A percentile compares a stretch with the other conserved stretches of the same genome.
Conservation (phyloP, 306 rosid genomes). For the Ormosia emarginata region DNA sequence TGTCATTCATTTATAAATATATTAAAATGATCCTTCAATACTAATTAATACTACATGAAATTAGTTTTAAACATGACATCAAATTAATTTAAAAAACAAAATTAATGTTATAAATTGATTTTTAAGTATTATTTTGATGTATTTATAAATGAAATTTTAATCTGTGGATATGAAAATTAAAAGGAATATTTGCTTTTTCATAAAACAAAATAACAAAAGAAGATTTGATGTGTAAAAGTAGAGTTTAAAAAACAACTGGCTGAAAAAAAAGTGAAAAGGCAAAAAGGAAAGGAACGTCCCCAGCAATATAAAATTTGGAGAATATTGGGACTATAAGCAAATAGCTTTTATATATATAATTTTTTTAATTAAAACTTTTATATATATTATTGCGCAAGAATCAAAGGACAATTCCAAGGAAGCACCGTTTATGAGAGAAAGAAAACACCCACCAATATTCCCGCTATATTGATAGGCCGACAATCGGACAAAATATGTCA, state of each 20-base stretch:
- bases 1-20: no score
- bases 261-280: neutral
- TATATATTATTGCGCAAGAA: neutral
- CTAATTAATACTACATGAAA: no score
- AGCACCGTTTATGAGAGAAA: slow-evolving; percentile 13
- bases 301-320: neutral
- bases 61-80: no score
- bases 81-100: no score
- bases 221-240: neutral
- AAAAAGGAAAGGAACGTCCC: neutral
- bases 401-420: slow-evolving; percentile 3
- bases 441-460: slow-evolving; percentile 76
- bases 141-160: no score
- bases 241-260: neutral
- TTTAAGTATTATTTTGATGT: no score
- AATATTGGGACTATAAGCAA: neutral
- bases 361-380: no score
- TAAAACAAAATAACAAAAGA: neutral
- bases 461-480: slow-evolving; percentile 92
- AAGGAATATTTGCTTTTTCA: neutral
- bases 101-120: no score
- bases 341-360: neutral
- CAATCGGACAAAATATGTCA: slow-evolving; percentile 87
- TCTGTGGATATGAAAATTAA: neutral
- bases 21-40: no score